A percentile compares a stretch with the other conserved stretches of the same genome.
Evolutionary conservation across 768 basidiomycete genomes (phyloP).

Genomic region (Tylopilus cervinicoccineus): DNA sequence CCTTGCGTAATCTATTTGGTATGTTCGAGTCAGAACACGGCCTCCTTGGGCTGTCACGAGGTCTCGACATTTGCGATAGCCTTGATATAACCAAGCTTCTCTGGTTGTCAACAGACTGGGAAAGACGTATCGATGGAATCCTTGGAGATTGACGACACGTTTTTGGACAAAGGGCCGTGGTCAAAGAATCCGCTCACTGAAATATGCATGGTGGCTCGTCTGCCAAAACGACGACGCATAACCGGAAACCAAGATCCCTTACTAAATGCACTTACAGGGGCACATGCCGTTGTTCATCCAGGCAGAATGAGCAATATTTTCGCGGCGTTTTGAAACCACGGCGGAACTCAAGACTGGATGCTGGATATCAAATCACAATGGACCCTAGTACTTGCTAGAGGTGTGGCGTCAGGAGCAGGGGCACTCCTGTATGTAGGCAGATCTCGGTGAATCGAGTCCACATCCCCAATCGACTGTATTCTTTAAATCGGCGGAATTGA

Average conservation of each 20-base stretch:
- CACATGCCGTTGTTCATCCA: background rate
- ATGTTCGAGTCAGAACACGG: background rate
- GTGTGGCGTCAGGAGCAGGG: background rate
- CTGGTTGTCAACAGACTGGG: no score
- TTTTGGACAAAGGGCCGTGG: background rate
- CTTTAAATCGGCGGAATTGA: slow-evolving; percentile 1
- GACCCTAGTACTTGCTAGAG: background rate
- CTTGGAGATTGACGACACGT: background rate
- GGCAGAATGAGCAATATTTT: no score
- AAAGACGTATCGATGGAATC: no score
- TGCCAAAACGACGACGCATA: background rate
- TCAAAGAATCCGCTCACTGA: background rate
- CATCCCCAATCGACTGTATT: background rate
- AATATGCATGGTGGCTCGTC: background rate
- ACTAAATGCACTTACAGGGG: background rate
- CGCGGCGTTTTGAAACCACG: slow-evolving; percentile 2
- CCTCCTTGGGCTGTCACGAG: background rate
- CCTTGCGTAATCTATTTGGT: background rate
- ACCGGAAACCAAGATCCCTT: background rate
- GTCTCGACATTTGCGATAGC: background rate
- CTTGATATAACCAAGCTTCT: background rate
- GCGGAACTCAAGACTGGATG: background rate
- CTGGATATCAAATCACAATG: background rate
- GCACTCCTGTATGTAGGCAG: background rate
- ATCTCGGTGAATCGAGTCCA: background rate